Evolutionary conservation across 495 filamentous ascomycete genomes (phyloP).

Genomic region (Podospora conica): DNA sequence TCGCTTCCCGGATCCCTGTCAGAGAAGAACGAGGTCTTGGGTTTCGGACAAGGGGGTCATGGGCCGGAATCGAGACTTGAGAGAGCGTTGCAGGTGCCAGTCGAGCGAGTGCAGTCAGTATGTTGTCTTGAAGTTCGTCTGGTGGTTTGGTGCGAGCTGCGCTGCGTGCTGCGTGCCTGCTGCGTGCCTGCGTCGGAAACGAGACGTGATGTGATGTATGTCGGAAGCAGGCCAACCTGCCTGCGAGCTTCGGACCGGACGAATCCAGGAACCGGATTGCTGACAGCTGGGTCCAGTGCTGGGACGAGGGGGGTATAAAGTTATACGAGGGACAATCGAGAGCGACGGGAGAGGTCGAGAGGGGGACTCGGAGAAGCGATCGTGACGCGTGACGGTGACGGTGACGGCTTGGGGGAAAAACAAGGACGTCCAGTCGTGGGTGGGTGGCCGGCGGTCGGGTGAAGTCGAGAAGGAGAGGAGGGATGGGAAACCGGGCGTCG

Average conservation of each 20-base stretch:
- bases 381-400: constrained; percentile 16
- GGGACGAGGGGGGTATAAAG: not conserved
- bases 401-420: not conserved
- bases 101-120: not conserved
- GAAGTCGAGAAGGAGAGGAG: not conserved
- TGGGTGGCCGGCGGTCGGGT: not conserved
- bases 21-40: not conserved
- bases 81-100: not conserved
- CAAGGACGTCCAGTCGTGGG: not conserved
- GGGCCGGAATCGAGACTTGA: not conserved
- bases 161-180: too few relatives aligned
- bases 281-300: not conserved
- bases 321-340: constrained; percentile 5
- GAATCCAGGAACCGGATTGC: not conserved
- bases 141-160: too few relatives aligned
- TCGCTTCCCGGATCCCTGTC: constrained; percentile 3
- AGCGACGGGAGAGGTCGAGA: constrained; percentile 7
- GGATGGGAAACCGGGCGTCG: not conserved
- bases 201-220: not conserved
- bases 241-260: not conserved
- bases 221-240: not conserved
- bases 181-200: not conserved
- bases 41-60: constrained; percentile 2
- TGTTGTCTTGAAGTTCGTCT: not conserved
- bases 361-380: not conserved